These are phyloP conservation scores for Cordyceps fumosorosea DNA, from an alignment of 2,329 filamentous ascomycete species.

Conservation along the genomic window DNA sequence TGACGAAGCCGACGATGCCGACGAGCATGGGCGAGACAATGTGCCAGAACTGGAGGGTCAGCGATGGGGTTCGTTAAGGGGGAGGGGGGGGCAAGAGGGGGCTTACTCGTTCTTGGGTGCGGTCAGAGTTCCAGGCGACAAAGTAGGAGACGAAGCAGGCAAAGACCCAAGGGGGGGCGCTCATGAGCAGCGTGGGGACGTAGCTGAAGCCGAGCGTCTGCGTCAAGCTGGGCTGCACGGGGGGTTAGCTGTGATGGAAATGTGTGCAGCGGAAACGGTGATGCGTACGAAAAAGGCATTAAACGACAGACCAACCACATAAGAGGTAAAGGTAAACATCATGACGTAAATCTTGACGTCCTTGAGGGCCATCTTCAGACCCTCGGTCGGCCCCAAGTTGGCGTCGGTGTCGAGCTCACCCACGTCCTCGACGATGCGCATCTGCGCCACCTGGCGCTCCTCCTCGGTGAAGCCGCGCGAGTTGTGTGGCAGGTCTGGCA, in stretches of 20 bases:
- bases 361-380: slow-evolving; percentile 51
- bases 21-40: slow-evolving; percentile 46
- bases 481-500: slow-evolving; percentile 51
- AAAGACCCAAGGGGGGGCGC: slow-evolving; percentile 52
- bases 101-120: slow-evolving; percentile 43
- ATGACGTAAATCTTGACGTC: slow-evolving; percentile 58
- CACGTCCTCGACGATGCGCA: slow-evolving; percentile 51
- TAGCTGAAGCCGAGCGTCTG: slow-evolving; percentile 46
- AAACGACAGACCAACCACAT: slow-evolving; percentile 52
- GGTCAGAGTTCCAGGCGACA: slow-evolving; percentile 50
- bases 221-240: slow-evolving; percentile 42
- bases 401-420: slow-evolving; percentile 49
- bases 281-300: slow-evolving; percentile 49
- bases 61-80: background rate
- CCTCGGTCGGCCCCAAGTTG: slow-evolving; percentile 44
- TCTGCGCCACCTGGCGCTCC: slow-evolving; percentile 48
- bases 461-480: slow-evolving; percentile 52
- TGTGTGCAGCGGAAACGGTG: background rate
- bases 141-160: slow-evolving; percentile 49
- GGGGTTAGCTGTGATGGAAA: slow-evolving; percentile 8
- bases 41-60: slow-evolving; percentile 45
- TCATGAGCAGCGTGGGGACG: slow-evolving; percentile 48
- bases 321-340: slow-evolving; percentile 56
- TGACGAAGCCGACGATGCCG: slow-evolving; percentile 52
- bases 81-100: slow-evolving; percentile 13